Evolutionary conservation across 169 alveolate species (phyloP), one percentile per base, ranked within the genome.

Genomic region (Eimeria acervulina): DNA sequence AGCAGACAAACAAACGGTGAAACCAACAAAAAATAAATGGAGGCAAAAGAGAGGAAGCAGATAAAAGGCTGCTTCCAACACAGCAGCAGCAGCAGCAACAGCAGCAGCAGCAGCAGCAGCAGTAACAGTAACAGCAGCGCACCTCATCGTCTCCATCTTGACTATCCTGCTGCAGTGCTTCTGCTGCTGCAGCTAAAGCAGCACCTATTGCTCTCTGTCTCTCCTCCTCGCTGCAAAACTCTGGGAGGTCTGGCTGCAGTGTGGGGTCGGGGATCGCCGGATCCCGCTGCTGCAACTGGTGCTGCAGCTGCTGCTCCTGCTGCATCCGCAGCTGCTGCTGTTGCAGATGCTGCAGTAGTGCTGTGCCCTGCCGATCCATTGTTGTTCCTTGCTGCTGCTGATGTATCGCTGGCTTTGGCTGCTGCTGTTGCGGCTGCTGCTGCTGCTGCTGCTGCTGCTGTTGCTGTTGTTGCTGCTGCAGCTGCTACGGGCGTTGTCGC

Each of bases 201-300:
- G 88, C 51, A 23, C 13, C 21, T 26, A 78, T 7, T 19, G 88
- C 88, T 21, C 88, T 13, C 47, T 33, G 59, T 38, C 33, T 33
- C 47, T 78, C 88, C 21, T 78, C 88, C 21, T 78, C 88, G 59
- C 47, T 44, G 59, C 59, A 33, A n/a, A 78, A 78, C 28, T 78
- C 88, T 0, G 88, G 88, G 38, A 78, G 88, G 21, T 78, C 88
- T 19, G 33, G 55, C 8, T 13, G 52, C 2, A 59, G 70, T 59
- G 88, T 33, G 59, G 88, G 88, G 36, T 78, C 88, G 8, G 88
- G 88, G 59, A 78, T 42, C 36, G 70, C 26, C 13, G 28, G 70
- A 5, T 59, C 70, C 70, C 70, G 1, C 70, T 59, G 28, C 70
- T 7, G 31, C 19, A 12, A 7, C 21, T 15, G 5, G 70, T 19